A percentile compares a stretch with the other conserved stretches of the same genome.
These are phyloP conservation scores for Colletotrichum eremochloae DNA, from an alignment of 2,329 filamentous ascomycete genomes.

Conservation along the genomic window DNA sequence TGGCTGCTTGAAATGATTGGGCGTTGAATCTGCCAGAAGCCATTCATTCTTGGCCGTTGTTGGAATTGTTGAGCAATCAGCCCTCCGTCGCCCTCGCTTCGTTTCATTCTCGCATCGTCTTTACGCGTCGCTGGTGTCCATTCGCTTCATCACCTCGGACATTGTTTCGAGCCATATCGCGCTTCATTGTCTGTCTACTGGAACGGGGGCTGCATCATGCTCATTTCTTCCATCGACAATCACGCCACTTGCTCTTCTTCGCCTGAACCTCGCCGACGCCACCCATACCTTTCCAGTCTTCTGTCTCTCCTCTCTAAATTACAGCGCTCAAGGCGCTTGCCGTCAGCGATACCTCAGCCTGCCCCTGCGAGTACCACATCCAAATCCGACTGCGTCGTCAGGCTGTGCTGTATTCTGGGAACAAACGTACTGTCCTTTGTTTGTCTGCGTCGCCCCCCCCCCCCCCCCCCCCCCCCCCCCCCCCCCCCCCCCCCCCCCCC, in stretches of 20 bases:
- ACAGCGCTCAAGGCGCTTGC: not conserved
- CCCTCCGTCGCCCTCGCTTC: not conserved
- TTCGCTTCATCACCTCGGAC: not conserved
- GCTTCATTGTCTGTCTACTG: constrained; percentile 4
- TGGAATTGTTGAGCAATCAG: not conserved
- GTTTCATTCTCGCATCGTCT: constrained; percentile 5
- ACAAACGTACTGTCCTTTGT: constrained; percentile 15
- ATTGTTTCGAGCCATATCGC: not conserved
- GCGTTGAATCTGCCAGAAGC: not conserved
- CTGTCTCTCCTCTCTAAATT: not conserved
- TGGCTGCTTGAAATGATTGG: not conserved
- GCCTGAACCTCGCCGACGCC: constrained; percentile 3
- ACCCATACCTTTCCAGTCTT: not conserved
- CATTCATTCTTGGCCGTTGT: not conserved
- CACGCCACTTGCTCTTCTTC: constrained; percentile 23
- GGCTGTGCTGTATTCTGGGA: not conserved
- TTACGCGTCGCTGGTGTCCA: not conserved
- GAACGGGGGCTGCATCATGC: constrained; percentile 34
- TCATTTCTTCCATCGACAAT: constrained; percentile 30
- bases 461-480: no score
- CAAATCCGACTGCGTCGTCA: no score
- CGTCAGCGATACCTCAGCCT: not conserved
- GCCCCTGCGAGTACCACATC: not conserved
- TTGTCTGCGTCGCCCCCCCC: not conserved
- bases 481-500: no score